A percentile compares a stretch with the other conserved stretches of the same genome.
phyloP scores from a whole-genome alignment of 2,329 filamentous ascomycete species.

The Cercospora sojina region DNA sequence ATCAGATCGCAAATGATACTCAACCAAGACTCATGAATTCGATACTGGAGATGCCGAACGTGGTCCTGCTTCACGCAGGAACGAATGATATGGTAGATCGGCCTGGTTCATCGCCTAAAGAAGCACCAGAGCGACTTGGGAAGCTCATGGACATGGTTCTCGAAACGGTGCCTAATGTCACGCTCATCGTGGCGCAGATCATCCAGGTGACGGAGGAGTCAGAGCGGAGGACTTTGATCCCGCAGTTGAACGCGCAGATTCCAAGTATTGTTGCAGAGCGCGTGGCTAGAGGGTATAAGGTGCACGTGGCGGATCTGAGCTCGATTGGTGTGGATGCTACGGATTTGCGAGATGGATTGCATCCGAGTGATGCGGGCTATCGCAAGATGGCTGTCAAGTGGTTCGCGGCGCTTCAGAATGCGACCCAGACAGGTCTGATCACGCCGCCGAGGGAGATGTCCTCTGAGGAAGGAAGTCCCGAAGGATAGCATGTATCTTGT shows the following conservation, averaged over 20 bases:
- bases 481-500: neutral
- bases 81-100: slow-evolving; percentile 18
- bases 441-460: neutral
- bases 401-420: slow-evolving; percentile 13
- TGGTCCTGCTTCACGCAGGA: slow-evolving; percentile 22
- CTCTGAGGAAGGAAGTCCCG: neutral
- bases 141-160: slow-evolving; percentile 19
- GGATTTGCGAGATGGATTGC: slow-evolving; percentile 16
- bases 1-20: slow-evolving; percentile 10
- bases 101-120: neutral
- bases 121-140: slow-evolving; percentile 15
- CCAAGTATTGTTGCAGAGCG: slow-evolving; percentile 3
- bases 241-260: slow-evolving; percentile 10
- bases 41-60: slow-evolving; percentile 13
- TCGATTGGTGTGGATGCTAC: slow-evolving; percentile 8
- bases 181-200: slow-evolving; percentile 20
- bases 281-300: slow-evolving; percentile 13
- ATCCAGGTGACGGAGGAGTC: slow-evolving; percentile 1
- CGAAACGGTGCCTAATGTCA: slow-evolving; percentile 15
- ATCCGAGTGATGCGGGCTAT: slow-evolving; percentile 19
- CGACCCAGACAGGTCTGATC: slow-evolving; percentile 13
- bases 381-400: slow-evolving; percentile 16
- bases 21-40: neutral
- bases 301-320: slow-evolving; percentile 17
- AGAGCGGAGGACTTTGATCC: neutral